Evolutionary conservation across 345 rosid species (phyloP).

Genomic region (Triadica sebifera): DNA sequence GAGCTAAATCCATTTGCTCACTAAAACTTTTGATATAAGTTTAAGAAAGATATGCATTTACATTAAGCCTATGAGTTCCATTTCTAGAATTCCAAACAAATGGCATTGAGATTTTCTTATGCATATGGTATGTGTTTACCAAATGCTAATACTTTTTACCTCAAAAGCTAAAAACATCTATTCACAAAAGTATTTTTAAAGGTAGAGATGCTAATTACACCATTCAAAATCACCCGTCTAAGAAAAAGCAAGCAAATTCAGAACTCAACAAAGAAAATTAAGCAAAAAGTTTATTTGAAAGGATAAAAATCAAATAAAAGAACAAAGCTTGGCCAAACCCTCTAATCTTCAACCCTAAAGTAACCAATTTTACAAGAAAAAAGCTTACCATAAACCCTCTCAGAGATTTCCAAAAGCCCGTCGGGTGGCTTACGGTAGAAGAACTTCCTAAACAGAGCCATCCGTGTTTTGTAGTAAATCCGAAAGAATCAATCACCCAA

Average conservation of each 20-base stretch:
- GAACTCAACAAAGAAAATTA: not conserved
- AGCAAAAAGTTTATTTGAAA: not conserved
- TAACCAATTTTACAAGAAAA: constrained; percentile 6
- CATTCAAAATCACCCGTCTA: not conserved
- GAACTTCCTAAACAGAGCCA: constrained; percentile 76
- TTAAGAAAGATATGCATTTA: not conserved
- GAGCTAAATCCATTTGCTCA: not conserved
- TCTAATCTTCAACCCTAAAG: not conserved
- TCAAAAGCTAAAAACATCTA: not conserved
- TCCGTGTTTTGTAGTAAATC: constrained; percentile 15
- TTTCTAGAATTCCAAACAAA: not conserved
- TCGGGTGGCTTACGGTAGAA: constrained; percentile 71
- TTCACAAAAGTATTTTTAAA: not conserved
- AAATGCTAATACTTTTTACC: not conserved
- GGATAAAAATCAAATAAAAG: not conserved
- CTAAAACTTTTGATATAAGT: not conserved
- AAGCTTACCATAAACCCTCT: constrained; percentile 71
- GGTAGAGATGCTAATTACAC: not conserved
- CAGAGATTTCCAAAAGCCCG: constrained; percentile 78
- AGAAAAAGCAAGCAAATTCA: not conserved
- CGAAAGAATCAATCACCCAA: not conserved
- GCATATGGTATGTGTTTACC: not conserved
- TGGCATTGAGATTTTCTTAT: not conserved
- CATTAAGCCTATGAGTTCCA: not conserved
- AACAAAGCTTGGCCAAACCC: not conserved